Base-by-base conservation (phyloP, 139 green algal species). In the Parachlorella kessleri region DNA sequence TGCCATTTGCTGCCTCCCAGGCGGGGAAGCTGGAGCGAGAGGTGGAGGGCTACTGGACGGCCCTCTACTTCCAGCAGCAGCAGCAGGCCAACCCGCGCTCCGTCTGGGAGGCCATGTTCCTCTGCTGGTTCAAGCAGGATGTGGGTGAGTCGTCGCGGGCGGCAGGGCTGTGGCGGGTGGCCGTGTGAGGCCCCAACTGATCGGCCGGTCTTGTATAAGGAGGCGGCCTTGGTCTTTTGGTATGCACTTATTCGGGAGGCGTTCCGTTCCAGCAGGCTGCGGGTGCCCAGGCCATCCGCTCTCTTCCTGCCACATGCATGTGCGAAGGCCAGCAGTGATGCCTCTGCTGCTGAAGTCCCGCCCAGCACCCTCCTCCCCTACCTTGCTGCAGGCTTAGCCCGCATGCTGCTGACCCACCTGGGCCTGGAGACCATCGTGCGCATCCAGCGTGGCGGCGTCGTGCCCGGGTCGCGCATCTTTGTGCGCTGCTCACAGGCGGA, bases 41-140 rank as follows among this genome's bases (percentile, higher is more conserved):
- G 41, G 72, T 86, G 30, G 73, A 84, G 48, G 59, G 71, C 26
- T 90, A 91, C 86, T 94, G 91, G 91, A 30, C 88, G n/a, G 80
- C 87, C 23, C 73, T 92, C 72, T 95, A 90, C 87, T 89, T 96
- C 75, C 63, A 81, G 37, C 87, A 89, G 74, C 48, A 59, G 48
- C 14, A 68, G 53, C 64, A 53, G 70, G 32, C 69, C 0, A 48
- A 74, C 10, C 67, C 76, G 2, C 2, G 39, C 3, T 6, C 42
- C 28, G 64, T 42, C 28, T 95, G 79, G 77, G n/a, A 59, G 1
- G 92, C 81, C 4, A 71, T 79, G 14, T 72, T 93, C 40, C 86
- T 96, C 72, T 82, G 80, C 30, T 94, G 89, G 90, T 73, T 94
- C 37, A 85, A 88, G 38, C 73, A 90, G 75, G 92, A 91, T 1